Conservation (phyloP, 2,329 filamentous ascomycete species). For the Penicillium vulpinum region DNA sequence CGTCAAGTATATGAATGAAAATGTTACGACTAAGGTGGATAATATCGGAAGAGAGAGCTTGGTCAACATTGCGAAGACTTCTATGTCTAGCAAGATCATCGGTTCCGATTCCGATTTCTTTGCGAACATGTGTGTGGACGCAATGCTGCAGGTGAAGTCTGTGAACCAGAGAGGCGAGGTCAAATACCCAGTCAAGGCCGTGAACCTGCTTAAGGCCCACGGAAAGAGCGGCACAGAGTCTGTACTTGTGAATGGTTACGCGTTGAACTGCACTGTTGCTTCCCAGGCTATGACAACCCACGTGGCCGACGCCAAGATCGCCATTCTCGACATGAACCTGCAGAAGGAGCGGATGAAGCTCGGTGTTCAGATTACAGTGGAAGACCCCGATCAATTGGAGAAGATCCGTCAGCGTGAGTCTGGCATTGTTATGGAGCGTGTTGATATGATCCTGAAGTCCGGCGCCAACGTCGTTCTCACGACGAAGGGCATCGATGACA, state of each 20-base stretch:
- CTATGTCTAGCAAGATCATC: slow-evolving; percentile 99
- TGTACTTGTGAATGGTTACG: slow-evolving; percentile 90
- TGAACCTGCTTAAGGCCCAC: slow-evolving; percentile 98
- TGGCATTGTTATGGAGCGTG: slow-evolving; percentile 86
- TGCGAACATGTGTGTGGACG: slow-evolving; percentile 94
- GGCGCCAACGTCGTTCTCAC: slow-evolving; percentile 95
- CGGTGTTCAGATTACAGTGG: slow-evolving; percentile 95
- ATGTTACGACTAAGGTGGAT: slow-evolving; percentile 94
- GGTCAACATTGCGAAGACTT: slow-evolving; percentile 94
- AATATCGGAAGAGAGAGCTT: slow-evolving; percentile 85
- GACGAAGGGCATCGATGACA: slow-evolving; percentile 97
- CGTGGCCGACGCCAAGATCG: slow-evolving; percentile 92
- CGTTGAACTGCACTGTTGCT: slow-evolving; percentile 96
- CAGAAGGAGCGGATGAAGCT: slow-evolving; percentile 99
- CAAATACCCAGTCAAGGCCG: slow-evolving; percentile 98
- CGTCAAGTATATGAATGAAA: slow-evolving; percentile 98
- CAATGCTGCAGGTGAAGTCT: slow-evolving; percentile 90
- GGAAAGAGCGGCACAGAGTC: slow-evolving; percentile 90
- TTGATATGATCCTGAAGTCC: slow-evolving; percentile 97
- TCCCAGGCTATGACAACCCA: slow-evolving; percentile 97
- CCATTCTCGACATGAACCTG: slow-evolving; percentile 94
- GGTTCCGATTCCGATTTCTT: slow-evolving; percentile 96
- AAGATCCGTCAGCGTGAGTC: slow-evolving; percentile 93
- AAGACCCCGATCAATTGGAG: slow-evolving; percentile 95
- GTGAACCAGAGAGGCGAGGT: slow-evolving; percentile 85